Percentiles rank a stretch among this genome's conserved stretches.
Conservation (phyloP, 2,329 filamentous ascomycete species). For the Seiridium cupressi region DNA sequence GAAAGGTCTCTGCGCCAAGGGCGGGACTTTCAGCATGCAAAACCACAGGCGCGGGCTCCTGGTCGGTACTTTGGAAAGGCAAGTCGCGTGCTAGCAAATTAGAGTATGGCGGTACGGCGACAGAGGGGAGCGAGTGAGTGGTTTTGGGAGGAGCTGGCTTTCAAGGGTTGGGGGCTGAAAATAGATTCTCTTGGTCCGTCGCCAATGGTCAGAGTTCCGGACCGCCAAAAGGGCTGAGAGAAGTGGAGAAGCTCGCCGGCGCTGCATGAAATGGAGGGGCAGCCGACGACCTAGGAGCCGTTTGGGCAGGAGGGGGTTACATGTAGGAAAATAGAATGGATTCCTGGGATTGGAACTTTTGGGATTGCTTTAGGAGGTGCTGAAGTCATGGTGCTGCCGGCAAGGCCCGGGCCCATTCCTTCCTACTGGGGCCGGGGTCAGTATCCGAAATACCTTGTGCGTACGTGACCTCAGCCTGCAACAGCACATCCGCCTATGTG, state of each 20-base stretch:
- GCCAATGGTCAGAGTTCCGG: neutral
- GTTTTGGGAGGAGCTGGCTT: neutral
- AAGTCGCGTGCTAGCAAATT: neutral
- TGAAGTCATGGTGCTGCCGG: neutral
- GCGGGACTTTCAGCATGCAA: neutral
- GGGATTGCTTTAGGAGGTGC: neutral
- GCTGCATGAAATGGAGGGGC: neutral
- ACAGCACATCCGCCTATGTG: too few relatives aligned
- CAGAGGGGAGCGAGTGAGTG: neutral
- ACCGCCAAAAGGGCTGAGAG: neutral
- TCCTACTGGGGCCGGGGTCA: too few relatives aligned
- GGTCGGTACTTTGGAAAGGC: neutral
- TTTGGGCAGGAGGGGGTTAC: neutral
- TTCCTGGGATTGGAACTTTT: neutral
- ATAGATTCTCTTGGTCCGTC: neutral
- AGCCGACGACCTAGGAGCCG: neutral
- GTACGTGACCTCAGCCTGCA: too few relatives aligned
- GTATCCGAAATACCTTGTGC: too few relatives aligned
- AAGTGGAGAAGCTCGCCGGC: neutral
- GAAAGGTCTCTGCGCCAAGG: neutral
- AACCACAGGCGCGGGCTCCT: neutral
- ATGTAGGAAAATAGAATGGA: too few relatives aligned
- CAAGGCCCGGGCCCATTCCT: too few relatives aligned
- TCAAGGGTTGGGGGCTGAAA: neutral
- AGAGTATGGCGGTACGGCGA: neutral